Conservation (phyloP, 2,329 filamentous ascomycete genomes). For the Diaporthe velutina region DNA sequence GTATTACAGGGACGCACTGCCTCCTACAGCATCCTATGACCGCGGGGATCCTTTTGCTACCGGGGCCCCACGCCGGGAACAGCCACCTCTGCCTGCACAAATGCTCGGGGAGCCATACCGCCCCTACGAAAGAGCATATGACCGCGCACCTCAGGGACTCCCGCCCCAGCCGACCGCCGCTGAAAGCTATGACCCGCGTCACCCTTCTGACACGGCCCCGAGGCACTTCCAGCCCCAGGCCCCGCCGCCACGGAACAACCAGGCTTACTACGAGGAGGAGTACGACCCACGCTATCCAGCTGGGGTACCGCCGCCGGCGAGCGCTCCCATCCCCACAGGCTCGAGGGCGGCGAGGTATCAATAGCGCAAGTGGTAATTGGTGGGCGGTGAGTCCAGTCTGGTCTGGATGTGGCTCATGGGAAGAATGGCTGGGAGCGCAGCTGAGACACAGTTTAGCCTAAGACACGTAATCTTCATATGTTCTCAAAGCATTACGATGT, state of each 20-base stretch:
- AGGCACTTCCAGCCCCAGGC: constrained; percentile 32
- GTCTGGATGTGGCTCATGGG: too few relatives aligned
- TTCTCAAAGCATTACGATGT: not conserved
- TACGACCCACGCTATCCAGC: constrained; percentile 59
- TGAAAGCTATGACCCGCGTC: constrained; percentile 39
- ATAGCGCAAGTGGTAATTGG: not conserved
- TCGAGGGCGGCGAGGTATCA: constrained; percentile 35
- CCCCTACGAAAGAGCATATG: constrained; percentile 34
- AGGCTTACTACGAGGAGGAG: constrained; percentile 52
- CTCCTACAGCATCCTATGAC: constrained; percentile 33
- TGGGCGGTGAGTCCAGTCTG: not conserved
- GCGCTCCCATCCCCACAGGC: constrained; percentile 13
- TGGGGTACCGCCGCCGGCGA: constrained; percentile 44
- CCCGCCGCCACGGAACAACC: constrained; percentile 16
- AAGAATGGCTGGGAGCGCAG: not conserved
- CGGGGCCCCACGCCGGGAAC: constrained; percentile 26
- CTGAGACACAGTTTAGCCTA: not conserved
- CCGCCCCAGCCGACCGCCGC: constrained; percentile 13
- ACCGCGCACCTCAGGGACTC: constrained; percentile 25
- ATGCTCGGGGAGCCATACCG: constrained; percentile 28
- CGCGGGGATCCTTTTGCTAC: constrained; percentile 5
- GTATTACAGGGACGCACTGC: constrained; percentile 38
- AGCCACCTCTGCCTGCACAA: constrained; percentile 23
- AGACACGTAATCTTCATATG: not conserved
- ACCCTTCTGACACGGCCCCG: constrained; percentile 31